Base-by-base conservation (phyloP, 2,329 filamentous ascomycete species). In the Sclerotinia subarctica region DNA sequence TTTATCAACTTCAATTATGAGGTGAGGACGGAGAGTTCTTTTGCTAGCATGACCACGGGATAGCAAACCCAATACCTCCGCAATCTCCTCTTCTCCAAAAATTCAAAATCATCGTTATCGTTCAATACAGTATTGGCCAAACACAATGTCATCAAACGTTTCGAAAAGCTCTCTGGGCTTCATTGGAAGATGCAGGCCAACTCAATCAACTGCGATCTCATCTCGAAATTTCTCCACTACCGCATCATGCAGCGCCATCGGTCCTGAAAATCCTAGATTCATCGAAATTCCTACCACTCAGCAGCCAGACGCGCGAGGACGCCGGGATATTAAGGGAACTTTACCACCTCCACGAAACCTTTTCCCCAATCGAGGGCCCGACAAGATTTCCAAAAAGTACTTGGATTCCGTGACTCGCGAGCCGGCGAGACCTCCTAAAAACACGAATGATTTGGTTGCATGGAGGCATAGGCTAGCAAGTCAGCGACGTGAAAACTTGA, bases 231-330 rank as follows among this genome's bases (percentile, higher is more conserved):
- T 85, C 75, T 80, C 81, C 71, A 82, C 82, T 32, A 80, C 84
- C 21, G 60, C 80, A 24, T 56, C 78, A n/a, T 73, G 75, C 68
- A 77, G 76, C 60, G 80, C 80, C 62, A 82, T 94, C 71, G 90
- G 90, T 24, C 94, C 95, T 60, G 92, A 97, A 78, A 96, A 93
- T 47, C 94, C 95, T 58, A 86, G 86, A 72, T 98, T 91, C 82
- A 91, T 98, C 80, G 88, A 92, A 72, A 83, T 97, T 67, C 94
- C 94, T 59, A 84, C 84, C 73, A 86, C 91, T 60, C 85, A 88
- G n/a, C 93, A 97, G 73, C 70, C 70, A 44, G 82, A 85, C 73
- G 77, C 77, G 19, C 80, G 78, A 70, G 80, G 76, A 2, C 76
- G 79, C 2, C 79, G 79, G 56, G 73, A 74, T 13, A 78, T 93